These are phyloP conservation scores for Polygonum maritimum DNA, from an alignment of 148 eudicot genomes.

Conservation along the genomic window DNA sequence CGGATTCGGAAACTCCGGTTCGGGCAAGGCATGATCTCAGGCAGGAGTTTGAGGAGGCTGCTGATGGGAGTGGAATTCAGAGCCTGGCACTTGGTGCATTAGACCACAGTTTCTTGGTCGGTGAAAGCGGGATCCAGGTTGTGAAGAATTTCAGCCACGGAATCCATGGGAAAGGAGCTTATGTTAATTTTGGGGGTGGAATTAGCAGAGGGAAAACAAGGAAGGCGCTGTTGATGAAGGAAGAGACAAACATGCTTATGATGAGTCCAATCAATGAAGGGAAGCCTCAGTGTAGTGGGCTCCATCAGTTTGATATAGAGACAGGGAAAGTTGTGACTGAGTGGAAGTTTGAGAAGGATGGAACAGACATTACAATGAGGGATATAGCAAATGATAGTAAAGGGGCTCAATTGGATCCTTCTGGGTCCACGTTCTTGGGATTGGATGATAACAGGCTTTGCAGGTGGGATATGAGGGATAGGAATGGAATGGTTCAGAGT, in stretches of 20 bases:
- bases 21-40: conserved; percentile 41
- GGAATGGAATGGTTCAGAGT: conserved; percentile 62
- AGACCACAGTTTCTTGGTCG: conserved; percentile 87
- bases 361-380: conserved; percentile 72
- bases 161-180: conserved; percentile 93
- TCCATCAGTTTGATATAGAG: conserved; percentile 86
- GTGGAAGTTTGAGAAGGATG: conserved; percentile 95
- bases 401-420: conserved; percentile 80
- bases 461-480: conserved; percentile 98
- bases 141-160: conserved; percentile 94
- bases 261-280: conserved; percentile 77
- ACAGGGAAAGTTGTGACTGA: conserved; percentile 82
- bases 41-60: conserved; percentile 84
- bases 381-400: conserved; percentile 80
- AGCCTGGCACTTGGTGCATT: conserved; percentile 87
- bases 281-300: conserved; percentile 59
- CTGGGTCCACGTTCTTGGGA: conserved; percentile 87
- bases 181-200: conserved; percentile 49
- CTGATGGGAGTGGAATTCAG: conserved; percentile 58
- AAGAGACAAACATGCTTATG: conserved; percentile 83
- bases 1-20: conserved; percentile 15
- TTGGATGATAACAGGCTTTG: conserved; percentile 84
- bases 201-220: conserved; percentile 16
- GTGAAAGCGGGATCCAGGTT: conserved; percentile 69
- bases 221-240: conserved; percentile 84